phyloP scores from a whole-genome alignment of 257 asterid species.

The Echites panduratus region DNA sequence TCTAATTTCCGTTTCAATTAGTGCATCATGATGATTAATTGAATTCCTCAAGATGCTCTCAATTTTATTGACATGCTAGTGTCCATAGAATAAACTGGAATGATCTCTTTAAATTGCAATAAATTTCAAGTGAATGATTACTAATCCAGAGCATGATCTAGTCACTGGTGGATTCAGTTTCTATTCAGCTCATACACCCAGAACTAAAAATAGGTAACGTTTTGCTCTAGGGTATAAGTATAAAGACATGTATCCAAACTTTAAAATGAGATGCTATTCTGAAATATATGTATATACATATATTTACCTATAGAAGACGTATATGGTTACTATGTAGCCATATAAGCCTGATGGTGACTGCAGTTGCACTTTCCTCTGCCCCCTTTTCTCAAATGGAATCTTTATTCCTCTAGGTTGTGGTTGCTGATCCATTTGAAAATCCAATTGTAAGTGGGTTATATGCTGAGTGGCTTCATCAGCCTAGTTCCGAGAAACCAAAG shows the following conservation, averaged over 20 bases:
- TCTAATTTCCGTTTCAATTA: not conserved
- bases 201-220: not conserved
- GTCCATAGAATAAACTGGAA: not conserved
- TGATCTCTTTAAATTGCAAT: not conserved
- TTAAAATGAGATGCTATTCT: not conserved
- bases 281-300: too few species aligned
- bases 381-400: not conserved
- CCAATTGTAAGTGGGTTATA: conserved; percentile 49
- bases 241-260: not conserved
- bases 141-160: not conserved
- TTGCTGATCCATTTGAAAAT: conserved; percentile 60
- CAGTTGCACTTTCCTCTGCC: not conserved
- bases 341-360: not conserved
- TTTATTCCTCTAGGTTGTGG: conserved; percentile 39
- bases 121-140: not conserved
- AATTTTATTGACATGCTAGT: not conserved
- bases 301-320: not conserved
- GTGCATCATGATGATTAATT: not conserved
- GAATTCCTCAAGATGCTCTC: not conserved
- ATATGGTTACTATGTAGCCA: not conserved
- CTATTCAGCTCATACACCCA: not conserved
- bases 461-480: conserved; percentile 73
- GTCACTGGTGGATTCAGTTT: not conserved
- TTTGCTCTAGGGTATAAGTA: not conserved
- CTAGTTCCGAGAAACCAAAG: conserved; percentile 86